Base-by-base conservation (phyloP, 306 rosid species). In the Leucaena leucocephala region DNA sequence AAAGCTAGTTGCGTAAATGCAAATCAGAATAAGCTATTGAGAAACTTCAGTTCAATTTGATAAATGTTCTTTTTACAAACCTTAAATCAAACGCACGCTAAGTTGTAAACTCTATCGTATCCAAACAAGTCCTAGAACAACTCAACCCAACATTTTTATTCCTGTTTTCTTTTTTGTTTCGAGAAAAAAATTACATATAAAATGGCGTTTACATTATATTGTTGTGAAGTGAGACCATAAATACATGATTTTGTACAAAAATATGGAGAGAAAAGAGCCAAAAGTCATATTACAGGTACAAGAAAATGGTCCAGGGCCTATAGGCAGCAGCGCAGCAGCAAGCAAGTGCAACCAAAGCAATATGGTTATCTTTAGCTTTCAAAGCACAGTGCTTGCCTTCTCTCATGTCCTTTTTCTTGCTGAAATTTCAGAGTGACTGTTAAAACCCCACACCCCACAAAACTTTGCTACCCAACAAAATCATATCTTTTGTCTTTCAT, bases 401-500 rank as follows among this genome's bases (percentile, higher is more conserved):
- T 35, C 69, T 79, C 58, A 36, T 71, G 55, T 71, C 74, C 64
- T 58, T 36, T 74, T 59, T 63, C 40, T 50, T 27, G 68, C 16
- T 33, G 46, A 61, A 62, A 73, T 82, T 68, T 74, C 64, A 71
- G 81, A 59, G 36, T 21, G 17, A 22, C 86, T 27, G 64, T 71
- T 75, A 54, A 72, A 79, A 70, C 74, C 49, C 78, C 72, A 76
- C 34, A 5, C 45, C 59, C 59, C 52, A 12, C 64, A 75, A 75
- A 54, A 71, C 35, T 52, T 50, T 54, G 58, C 66, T 73, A 73
- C 71, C 22, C 27, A 21, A 44, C 73, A 44, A 68, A 43, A 68
- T 43, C 54, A 43, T 4, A 19, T 49, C 36, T 27, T 40, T 82
- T 84, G 84, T 77, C 72, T 82, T 74, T 71, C 86, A 82, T 90